Evolutionary conservation across 176 grass and related monocot species (phyloP).

Genomic region (maize (Zea mays)): DNA sequence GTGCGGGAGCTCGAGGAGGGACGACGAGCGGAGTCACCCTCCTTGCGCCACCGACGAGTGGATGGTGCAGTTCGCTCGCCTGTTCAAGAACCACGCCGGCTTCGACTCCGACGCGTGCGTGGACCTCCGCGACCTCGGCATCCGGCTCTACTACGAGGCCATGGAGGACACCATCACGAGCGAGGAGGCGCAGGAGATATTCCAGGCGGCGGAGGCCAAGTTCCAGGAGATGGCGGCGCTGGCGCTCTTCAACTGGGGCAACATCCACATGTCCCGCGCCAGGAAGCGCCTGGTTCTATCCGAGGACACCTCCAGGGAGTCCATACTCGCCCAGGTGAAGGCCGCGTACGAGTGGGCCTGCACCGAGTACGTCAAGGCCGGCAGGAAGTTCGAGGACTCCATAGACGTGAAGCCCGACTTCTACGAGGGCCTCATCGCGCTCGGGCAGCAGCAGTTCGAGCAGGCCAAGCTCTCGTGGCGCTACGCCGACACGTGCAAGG

Average conservation of each 20-base stretch:
- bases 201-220: slow-evolving; percentile 64
- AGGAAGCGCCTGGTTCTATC: slow-evolving; percentile 63
- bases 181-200: slow-evolving; percentile 85
- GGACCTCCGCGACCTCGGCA: slow-evolving; percentile 72
- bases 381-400: slow-evolving; percentile 66
- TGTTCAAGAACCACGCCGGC: slow-evolving; percentile 81
- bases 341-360: slow-evolving; percentile 72
- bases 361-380: slow-evolving; percentile 70
- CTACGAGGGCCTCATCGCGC: slow-evolving; percentile 74
- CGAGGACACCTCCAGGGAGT: slow-evolving; percentile 55
- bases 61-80: slow-evolving; percentile 75
- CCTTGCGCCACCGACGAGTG: slow-evolving; percentile 55
- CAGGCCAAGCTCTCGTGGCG: slow-evolving; percentile 91
- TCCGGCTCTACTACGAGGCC: slow-evolving; percentile 68
- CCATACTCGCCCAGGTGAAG: slow-evolving; percentile 52
- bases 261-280: slow-evolving; percentile 79
- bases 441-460: slow-evolving; percentile 80
- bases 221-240: slow-evolving; percentile 91
- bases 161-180: slow-evolving; percentile 90
- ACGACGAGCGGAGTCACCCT: slow-evolving; percentile 17
- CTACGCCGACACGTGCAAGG: slow-evolving; percentile 62
- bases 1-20: slow-evolving; percentile 38
- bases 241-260: slow-evolving; percentile 85
- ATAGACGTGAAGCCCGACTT: slow-evolving; percentile 81
- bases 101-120: slow-evolving; percentile 72